Evolutionary conservation across 2,329 filamentous ascomycete genomes (phyloP), one percentile per base, ranked within the genome.

Genomic region (Ceratocystis smalleyi): DNA sequence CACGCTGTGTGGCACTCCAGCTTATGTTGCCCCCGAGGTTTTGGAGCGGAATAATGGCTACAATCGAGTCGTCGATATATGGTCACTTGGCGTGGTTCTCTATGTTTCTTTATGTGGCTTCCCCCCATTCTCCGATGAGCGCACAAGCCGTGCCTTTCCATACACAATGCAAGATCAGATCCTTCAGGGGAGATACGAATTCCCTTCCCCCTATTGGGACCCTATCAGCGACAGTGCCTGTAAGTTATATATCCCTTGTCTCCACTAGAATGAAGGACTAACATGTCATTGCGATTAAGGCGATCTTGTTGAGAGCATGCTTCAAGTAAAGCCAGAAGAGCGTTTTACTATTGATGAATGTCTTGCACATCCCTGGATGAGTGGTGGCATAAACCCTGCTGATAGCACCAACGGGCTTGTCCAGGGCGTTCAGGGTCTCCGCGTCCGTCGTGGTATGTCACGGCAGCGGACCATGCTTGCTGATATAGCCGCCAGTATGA

Each of bases 91-190:
- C n/a, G 94, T 99, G 2, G 92, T 99, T 2, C 80, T 99, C 27
- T 99, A 97, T 75, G 97, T 97, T 70, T 96, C 91, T 72, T 81
- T 97, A 4, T 97, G 94, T 72, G 94, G 94, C 43, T 97, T 97
- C 71, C 94, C 92, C 3, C 94, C 94, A 0, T 99, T 99, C 75
- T 95, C 90, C 0, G 94, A 99, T 70, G 94, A 99, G 75, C 83
- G 97, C 0, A 89, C 86, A 75, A 57, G 19, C 5, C 85, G 84
- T 0, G 86, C 95, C 55, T 94, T 91, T 69, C 94, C 94, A 1
- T 96, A 89, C 72, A 89, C 82, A 0, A 79, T 97, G 55, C 88
- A 87, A 1, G 87, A 96, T 69, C 91, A 97, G 76, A 97, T 95
- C 75, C 91, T 88, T 73, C 82, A 83, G 73, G 94, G 89, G 17